Evolutionary conservation across 805 yeast genomes (phyloP).

Genomic region (Clavispora santaluciae): DNA sequence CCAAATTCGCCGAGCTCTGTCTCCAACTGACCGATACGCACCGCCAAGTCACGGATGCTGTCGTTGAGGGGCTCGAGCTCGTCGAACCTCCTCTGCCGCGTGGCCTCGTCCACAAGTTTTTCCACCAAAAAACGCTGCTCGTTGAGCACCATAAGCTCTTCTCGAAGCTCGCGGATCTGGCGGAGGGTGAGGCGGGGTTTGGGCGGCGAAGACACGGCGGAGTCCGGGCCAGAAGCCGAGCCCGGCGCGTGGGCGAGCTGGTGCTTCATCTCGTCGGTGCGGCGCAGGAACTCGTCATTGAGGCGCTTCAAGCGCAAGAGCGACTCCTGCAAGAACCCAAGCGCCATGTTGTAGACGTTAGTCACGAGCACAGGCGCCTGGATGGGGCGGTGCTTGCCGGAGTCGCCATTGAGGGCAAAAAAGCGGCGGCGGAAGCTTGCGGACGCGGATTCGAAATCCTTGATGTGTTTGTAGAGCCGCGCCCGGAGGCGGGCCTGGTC

Average conservation of each 20-base stretch:
- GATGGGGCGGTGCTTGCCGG: slow-evolving; percentile 1
- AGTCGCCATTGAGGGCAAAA: slow-evolving; percentile 3
- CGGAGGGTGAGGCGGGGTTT: slow-evolving; percentile 38
- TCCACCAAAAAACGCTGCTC: slow-evolving; percentile 77
- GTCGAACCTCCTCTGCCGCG: slow-evolving; percentile 68
- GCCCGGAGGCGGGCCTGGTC: slow-evolving; percentile 15
- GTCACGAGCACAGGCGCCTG: slow-evolving; percentile 25
- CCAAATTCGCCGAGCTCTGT: slow-evolving; percentile 51
- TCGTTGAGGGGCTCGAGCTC: slow-evolving; percentile 58
- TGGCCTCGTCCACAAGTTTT: slow-evolving; percentile 57
- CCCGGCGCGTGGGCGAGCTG: slow-evolving; percentile 19
- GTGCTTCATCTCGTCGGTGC: slow-evolving; percentile 11
- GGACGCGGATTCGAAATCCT: slow-evolving; percentile 28
- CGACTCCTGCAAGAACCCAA: slow-evolving; percentile 60
- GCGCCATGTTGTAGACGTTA: slow-evolving; percentile 54
- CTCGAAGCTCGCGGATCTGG: slow-evolving; percentile 57
- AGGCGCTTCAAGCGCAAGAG: slow-evolving; percentile 60
- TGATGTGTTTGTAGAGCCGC: slow-evolving; percentile 20
- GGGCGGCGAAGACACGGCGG: background rate
- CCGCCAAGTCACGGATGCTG: slow-evolving; percentile 53
- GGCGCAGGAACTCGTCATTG: slow-evolving; percentile 38
- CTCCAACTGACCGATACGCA: slow-evolving; percentile 45
- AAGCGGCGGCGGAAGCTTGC: slow-evolving; percentile 18
- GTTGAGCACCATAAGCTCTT: slow-evolving; percentile 77
- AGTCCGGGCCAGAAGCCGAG: background rate